Evolutionary conservation across 176 grass and related monocot species (phyloP), one percentile per base, ranked within the genome.

Genomic region (Carex myosuroides): DNA sequence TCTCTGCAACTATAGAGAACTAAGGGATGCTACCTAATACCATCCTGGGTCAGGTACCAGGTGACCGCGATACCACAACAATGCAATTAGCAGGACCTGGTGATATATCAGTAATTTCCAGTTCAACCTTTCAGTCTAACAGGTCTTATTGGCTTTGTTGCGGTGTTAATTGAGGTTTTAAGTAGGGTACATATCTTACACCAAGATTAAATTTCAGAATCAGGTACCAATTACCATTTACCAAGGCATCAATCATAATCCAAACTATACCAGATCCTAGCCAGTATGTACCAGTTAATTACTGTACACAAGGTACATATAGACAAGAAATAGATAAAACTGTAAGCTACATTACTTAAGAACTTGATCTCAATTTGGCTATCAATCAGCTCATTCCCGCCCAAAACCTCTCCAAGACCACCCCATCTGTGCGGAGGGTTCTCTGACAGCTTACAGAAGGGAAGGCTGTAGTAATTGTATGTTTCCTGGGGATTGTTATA

Each of bases 401-500:
- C 93, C 32, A 99, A 90, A 84, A 99, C 93, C 79, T 99, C 96
- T 80, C 96, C 96, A 0, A 99, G 93, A n/a, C 96, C 96, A 84
- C 96, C 91, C 96, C 96, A 99, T 91, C 94, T 99, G 64, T 99
- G 96, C 18, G 55, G 70, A 26, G 89, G 89, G 79, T 99, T 95
- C 89, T 91, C 96, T 62, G 89, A 87, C 82, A 73, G 88, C 83
- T 92, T 89, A 84, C 96, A 99, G 90, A 99, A 99, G 64, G 96
- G 96, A 67, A 99, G 93, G 84, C 62, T 94, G 81, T 99, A 99
- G 66, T 99, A 99, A 85, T 99, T 99, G 88, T 99, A 99, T 20
- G 96, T 99, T 57, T 99, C 96, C 84, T 99, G 96, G 35, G 96
- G 96, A 67, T 99, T 99, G 86, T 99, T 99, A 83, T 99, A 99